Evolutionary conservation across 176 grass and related monocot species (phyloP), one percentile per base, ranked within the genome.

Genomic region (Triticum turgidum): DNA sequence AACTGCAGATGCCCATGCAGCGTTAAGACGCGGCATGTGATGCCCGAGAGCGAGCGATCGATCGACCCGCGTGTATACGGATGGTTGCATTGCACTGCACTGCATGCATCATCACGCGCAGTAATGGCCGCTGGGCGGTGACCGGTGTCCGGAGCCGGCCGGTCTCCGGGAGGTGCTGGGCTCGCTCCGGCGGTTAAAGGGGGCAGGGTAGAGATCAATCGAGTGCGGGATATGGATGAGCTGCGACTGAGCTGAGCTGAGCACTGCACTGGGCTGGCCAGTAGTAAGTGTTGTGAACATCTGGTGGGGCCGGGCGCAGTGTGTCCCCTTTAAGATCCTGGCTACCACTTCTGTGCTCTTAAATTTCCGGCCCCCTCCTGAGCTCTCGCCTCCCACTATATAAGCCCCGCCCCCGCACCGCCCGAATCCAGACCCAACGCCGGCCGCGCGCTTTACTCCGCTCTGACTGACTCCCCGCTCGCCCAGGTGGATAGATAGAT

Each of bases 311-410:
- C 86, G 37, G 35, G 32, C 62, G 61, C 88, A 91, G 93, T 92
- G 88, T 85, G 88, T 85, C 68, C 87, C 82, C 88, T 84, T 94
- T 92, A 94, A 94, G 90, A 94, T 91, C 86, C 80, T 92, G 87
- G 88, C 88, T 89, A 92, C 84, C 90, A 79, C 86, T 90, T 92
- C 83, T 66, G 83, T 87, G 88, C 88, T 94, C 92, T 92, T 94
- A 73, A 94, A 97, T 94, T 85, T 85, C 70, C 41, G 86, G 38
- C 10, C 51, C 80, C 52, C 37, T 22, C 69, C 37, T 22, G 11
- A 69, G 30, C 71, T 33, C 73, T 71, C 61, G 5, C 13, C 27
- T 47, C 18, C 41, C 22, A 52, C 89, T 94, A 97, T 97, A 97
- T 89, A 97, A 97, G 70, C 86, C 84, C 76, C 84, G 3, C 27